Base-by-base conservation (phyloP, 1,284 basidiomycete species). In the Gymnopus androsaceus region DNA sequence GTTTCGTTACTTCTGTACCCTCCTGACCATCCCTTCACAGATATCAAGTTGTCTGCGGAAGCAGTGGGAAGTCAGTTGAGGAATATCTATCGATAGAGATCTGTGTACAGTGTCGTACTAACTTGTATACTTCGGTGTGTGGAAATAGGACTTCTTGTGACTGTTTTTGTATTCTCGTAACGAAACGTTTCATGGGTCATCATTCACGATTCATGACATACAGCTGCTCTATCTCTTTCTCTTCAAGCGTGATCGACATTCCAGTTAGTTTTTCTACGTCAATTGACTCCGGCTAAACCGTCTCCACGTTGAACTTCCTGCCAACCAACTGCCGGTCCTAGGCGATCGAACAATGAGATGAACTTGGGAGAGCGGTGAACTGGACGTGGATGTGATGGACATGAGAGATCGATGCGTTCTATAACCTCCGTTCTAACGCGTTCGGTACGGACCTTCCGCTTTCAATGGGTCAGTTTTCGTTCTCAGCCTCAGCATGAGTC, bases 21-120 rank as follows among this genome's bases (percentile, higher is more conserved):
- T 61, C 50, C 40, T 37, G 60, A 42, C 30, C n/a, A 53, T 17
- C 48, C 34, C 51, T 37, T 54, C 50, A 23, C 63, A 91, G 89
- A 92, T 70, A 92, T 92, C 74, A 92, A 90, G 69, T 74, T 86
- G 68, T 82, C 87, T 0, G 72, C 84, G 0, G 88, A 92, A 30
- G 87, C 87, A 52, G 88, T 92, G 19, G 89, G 91, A 64, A 70
- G 72, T 9, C 81, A 88, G 61, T 82, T 92, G 58, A 79, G 83
- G 61, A 79, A 76, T 37, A 82, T 90, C 59, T 91, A 81, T 69
- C 51, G 51, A 27, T 53, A 40, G 46, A 31, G 14, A 47, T 33
- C 45, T 8, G 14, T 47, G 45, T 47, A 47, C 14, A 28, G 28
- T 47, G 45, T 47, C 21, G n/a, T n/a, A n/a, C n/a, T n/a, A n/a